Evolutionary conservation across 2,329 filamentous ascomycete species (phyloP).

Genomic region (Hypoxylon sp.): DNA sequence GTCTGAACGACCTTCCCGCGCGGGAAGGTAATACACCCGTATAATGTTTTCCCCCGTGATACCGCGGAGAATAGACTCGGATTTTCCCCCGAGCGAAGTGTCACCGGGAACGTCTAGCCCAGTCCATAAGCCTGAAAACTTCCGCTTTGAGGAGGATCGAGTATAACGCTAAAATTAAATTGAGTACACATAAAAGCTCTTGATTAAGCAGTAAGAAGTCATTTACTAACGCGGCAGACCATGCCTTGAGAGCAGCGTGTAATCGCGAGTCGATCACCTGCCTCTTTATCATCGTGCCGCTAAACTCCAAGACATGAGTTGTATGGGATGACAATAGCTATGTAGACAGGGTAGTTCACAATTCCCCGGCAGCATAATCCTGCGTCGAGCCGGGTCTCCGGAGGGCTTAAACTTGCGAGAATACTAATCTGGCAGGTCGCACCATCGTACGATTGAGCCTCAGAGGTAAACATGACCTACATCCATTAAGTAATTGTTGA

Average conservation of each 20-base stretch:
- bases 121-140: background rate
- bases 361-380: background rate
- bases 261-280: background rate
- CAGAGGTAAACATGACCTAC: background rate
- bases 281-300: background rate
- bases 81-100: background rate
- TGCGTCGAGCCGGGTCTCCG: slow-evolving; percentile 1
- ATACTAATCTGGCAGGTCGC: background rate
- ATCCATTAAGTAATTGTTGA: background rate
- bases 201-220: too few species aligned
- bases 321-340: background rate
- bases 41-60: background rate
- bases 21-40: slow-evolving; percentile 16
- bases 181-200: too few species aligned
- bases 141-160: background rate
- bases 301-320: background rate
- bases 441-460: slow-evolving; percentile 3
- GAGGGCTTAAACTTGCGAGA: background rate
- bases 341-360: too few species aligned
- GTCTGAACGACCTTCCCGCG: slow-evolving; percentile 14
- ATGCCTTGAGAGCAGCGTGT: too few species aligned
- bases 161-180: too few species aligned
- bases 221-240: too few species aligned
- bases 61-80: background rate
- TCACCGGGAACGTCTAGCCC: background rate